Evolutionary conservation across 495 filamentous ascomycete genomes (phyloP), one percentile per base, ranked within the genome.

Genomic region (Beverwykella pulmonaria): DNA sequence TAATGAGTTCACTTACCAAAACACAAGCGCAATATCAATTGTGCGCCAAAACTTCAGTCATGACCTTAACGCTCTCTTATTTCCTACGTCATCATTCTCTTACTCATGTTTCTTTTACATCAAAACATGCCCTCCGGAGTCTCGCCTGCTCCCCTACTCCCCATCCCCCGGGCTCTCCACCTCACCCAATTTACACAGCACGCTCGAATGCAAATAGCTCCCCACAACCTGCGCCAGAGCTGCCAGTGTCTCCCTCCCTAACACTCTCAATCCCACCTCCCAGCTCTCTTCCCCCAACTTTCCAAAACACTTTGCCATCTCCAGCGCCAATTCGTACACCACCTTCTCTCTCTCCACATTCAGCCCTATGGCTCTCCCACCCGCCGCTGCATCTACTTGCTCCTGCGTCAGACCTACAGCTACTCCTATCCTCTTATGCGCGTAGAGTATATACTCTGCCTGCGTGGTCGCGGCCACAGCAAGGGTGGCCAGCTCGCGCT

Each of bases 161-260:
- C 17, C 39, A 44, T 44, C 39, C 8, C 2, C 39, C 6, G 53
- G 53, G 25, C 32, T 25, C 53, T 55, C 27, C 27, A 58, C 55
- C 8, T 58, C 55, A 4, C 22, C 55, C 30, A 58, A 10, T 8
- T 44, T 58, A 17, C 29, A 9, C 30, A 58, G 20, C 1, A 58
- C 19, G 14, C 30, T 41, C 8, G 25, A 7, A 5, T 22, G 19
- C 34, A 58, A 23, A 46, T 58, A 58, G 6, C 12, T 17, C 10
- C 8, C 55, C 55, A 58, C 55, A 20, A 58, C 20, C 34, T 58
- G 55, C 30, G 17, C 55, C 12, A 58, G 14, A 19, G n/a, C n/a
- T 7, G 32, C 20, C n/a, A 29, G 4, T 2, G 9, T 22, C 20
- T 58, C 36, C 55, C 55, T 58, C 19, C 55, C 55, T n/a, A 58